phyloP scores from a whole-genome alignment of 345 rosid species.

The Eucalyptus caleyi region DNA sequence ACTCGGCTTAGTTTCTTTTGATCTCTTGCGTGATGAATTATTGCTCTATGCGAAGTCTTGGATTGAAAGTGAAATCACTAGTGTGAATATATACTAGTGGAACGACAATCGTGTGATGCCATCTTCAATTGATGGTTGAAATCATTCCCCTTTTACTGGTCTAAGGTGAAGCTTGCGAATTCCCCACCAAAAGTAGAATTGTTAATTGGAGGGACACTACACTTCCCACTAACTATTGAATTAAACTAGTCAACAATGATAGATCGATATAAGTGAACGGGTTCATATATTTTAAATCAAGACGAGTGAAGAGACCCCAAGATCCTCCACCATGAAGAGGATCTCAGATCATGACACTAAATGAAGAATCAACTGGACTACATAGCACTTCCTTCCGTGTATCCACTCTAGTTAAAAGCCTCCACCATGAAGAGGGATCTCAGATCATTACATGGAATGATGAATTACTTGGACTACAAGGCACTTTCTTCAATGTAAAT shows the following conservation, averaged over 20 bases:
- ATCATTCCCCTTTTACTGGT: neutral
- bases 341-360: neutral
- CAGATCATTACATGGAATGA: neutral
- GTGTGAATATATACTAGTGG: neutral
- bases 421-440: neutral
- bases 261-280: neutral
- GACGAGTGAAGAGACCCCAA: neutral
- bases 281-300: neutral
- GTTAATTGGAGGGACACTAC: no score
- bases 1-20: neutral
- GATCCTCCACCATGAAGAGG: neutral
- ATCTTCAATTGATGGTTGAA: neutral
- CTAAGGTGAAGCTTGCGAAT: no score
- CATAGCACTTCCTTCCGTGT: neutral
- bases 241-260: no score
- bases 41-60: neutral
- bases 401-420: neutral
- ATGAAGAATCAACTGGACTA: neutral
- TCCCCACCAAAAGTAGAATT: no score
- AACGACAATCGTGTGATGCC: neutral
- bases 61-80: neutral
- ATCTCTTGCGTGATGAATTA: neutral
- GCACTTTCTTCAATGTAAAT: neutral
- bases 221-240: no score
- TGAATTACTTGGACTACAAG: neutral